Evolutionary conservation across 495 filamentous ascomycete species (phyloP).

Genomic region (Penicillium steckii): DNA sequence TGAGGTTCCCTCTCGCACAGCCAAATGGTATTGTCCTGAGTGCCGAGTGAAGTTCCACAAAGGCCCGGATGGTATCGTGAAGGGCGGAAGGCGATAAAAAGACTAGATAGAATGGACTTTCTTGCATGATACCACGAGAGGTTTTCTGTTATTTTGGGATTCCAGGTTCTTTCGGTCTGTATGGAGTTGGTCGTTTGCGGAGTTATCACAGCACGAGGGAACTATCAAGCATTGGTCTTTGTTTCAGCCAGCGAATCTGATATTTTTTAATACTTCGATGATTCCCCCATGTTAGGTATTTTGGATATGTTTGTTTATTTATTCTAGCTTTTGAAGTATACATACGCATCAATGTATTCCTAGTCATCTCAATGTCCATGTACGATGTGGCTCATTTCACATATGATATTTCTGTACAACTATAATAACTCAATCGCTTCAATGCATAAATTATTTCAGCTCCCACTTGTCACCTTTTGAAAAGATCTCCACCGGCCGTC

Average conservation of each 20-base stretch:
- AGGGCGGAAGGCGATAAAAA: constrained; percentile 32
- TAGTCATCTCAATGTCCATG: too few species aligned
- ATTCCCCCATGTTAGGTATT: background rate
- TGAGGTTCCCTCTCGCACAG: constrained; percentile 70
- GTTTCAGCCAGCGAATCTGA: background rate
- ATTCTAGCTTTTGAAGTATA: background rate
- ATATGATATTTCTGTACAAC: constrained; percentile 1
- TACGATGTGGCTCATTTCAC: background rate
- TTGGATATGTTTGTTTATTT: background rate
- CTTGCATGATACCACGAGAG: constrained; percentile 35
- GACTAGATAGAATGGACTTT: constrained; percentile 4
- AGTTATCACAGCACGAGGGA: background rate
- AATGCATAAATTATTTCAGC: constrained; percentile 54
- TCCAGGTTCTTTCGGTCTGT: background rate
- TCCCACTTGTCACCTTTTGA: constrained; percentile 63
- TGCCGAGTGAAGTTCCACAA: constrained; percentile 69
- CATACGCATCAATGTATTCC: too few species aligned
- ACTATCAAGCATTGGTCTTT: background rate
- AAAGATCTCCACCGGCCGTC: constrained; percentile 70
- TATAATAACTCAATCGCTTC: constrained; percentile 1
- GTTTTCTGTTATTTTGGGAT: background rate
- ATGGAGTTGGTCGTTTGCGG: background rate
- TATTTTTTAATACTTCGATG: background rate
- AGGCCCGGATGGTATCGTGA: constrained; percentile 42
- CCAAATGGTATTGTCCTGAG: constrained; percentile 94